Percentiles rank a stretch among this genome's conserved stretches.
Evolutionary conservation across 2,329 filamentous ascomycete genomes (phyloP).

Genomic region (Rhinocladiella similis): DNA sequence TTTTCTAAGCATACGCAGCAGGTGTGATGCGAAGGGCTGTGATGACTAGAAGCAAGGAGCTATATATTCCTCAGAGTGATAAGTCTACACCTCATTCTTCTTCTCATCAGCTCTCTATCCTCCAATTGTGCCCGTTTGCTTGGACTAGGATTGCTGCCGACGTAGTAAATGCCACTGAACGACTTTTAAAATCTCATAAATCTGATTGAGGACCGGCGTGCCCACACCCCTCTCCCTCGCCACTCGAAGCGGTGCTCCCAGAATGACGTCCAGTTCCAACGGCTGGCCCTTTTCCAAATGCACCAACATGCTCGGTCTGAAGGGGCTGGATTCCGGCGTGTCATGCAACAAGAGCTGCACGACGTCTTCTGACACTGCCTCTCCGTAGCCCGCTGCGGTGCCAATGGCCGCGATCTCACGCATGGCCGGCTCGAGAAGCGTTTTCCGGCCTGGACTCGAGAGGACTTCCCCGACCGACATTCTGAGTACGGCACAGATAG

Average conservation of each 20-base stretch:
- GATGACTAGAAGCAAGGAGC: too few species aligned
- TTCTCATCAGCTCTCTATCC: neutral
- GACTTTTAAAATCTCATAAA: conserved; percentile 31
- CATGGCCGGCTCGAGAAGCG: conserved; percentile 55
- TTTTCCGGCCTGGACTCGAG: conserved; percentile 45
- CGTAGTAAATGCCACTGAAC: conserved; percentile 41
- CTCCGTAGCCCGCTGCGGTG: conserved; percentile 41
- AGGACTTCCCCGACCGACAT: conserved; percentile 54
- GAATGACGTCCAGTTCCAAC: conserved; percentile 57
- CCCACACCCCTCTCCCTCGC: conserved; percentile 48
- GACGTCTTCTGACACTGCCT: conserved; percentile 45
- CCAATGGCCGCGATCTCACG: conserved; percentile 51
- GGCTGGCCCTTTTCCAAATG: conserved; percentile 46
- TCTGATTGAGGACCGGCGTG: conserved; percentile 26
- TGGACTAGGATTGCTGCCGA: neutral
- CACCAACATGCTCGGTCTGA: conserved; percentile 54
- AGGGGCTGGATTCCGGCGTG: conserved; percentile 51
- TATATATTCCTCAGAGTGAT: too few species aligned
- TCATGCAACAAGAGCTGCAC: conserved; percentile 46
- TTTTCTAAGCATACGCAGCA: too few species aligned
- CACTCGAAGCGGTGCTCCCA: conserved; percentile 57
- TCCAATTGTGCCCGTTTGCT: neutral
- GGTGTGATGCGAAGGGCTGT: too few species aligned
- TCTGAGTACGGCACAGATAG: conserved; percentile 51
- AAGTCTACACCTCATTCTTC: too few species aligned